A percentile compares a stretch with the other conserved stretches of the same genome.
These are phyloP conservation scores for Delonix regia DNA, from an alignment of 306 rosid genomes.

Conservation along the genomic window DNA sequence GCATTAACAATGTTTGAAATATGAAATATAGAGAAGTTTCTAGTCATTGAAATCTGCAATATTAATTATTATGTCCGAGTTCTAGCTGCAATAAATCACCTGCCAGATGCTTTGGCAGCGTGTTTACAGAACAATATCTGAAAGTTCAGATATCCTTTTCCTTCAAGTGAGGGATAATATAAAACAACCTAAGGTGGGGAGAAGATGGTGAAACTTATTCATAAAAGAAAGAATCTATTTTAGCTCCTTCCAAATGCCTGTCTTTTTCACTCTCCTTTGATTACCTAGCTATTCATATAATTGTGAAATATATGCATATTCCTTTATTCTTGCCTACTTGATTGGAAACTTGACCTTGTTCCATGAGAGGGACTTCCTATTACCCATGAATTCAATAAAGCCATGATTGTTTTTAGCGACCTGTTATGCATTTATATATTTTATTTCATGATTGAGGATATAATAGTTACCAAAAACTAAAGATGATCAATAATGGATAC, in stretches of 20 bases:
- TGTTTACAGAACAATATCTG: conserved; percentile 13
- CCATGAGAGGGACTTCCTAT: conserved; percentile 27
- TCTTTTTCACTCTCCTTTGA: conserved; percentile 26
- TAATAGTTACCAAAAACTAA: neutral
- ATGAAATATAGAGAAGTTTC: conserved; percentile 8
- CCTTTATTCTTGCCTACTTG: conserved; percentile 38
- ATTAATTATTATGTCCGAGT: conserved; percentile 17
- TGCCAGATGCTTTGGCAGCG: conserved; percentile 7
- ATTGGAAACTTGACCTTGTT: conserved; percentile 38
- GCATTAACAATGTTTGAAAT: neutral
- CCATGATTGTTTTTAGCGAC: conserved; percentile 28
- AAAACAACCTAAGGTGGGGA: conserved; percentile 6
- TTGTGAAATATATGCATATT: conserved; percentile 14
- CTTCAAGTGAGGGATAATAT: neutral
- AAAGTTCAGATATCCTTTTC: conserved; percentile 26
- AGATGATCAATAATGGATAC: conserved; percentile 17
- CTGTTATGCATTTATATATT: neutral
- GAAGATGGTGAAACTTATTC: conserved; percentile 23
- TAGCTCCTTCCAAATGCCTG: conserved; percentile 31
- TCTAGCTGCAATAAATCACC: conserved; percentile 10
- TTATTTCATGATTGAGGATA: conserved; percentile 10
- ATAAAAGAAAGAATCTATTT: conserved; percentile 22
- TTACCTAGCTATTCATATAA: neutral
- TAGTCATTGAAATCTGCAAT: conserved; percentile 5
- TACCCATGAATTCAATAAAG: conserved; percentile 31